These are phyloP conservation scores for Jamesozyma hellenica DNA, from an alignment of 805 yeast species.

Conservation along the genomic window DNA sequence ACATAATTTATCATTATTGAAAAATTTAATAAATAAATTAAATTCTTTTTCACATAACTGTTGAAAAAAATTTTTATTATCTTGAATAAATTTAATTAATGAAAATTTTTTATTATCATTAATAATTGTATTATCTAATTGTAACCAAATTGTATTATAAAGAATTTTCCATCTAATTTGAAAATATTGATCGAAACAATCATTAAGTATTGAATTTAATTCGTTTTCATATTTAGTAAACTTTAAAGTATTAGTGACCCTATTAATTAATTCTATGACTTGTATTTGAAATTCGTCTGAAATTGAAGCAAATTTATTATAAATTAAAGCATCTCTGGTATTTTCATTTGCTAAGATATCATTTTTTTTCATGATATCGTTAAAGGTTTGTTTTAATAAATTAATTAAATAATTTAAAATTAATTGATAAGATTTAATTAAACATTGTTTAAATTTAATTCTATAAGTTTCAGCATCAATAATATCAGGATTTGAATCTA, in stretches of 20 bases:
- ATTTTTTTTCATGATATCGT: conserved; percentile 24
- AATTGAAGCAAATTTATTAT: conserved; percentile 49
- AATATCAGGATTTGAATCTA: conserved; percentile 45
- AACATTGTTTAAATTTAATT: conserved; percentile 69
- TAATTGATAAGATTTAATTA: conserved; percentile 70
- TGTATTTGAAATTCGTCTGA: conserved; percentile 32
- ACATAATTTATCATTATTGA: conserved; percentile 33
- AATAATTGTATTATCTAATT: conserved; percentile 26
- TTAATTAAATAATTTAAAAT: conserved; percentile 54
- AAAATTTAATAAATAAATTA: conserved; percentile 45
- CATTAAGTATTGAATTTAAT: conserved; percentile 39
- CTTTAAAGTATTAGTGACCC: conserved; percentile 17
- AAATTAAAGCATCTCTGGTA: conserved; percentile 53
- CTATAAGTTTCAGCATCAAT: conserved; percentile 61
- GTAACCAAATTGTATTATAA: conserved; percentile 32
- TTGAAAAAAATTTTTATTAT: conserved; percentile 48
- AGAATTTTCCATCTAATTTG: conserved; percentile 44
- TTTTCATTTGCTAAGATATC: conserved; percentile 14
- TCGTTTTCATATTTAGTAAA: conserved; percentile 51
- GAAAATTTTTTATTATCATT: conserved; percentile 19
- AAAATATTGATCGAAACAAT: conserved; percentile 56
- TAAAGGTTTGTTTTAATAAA: conserved; percentile 28
- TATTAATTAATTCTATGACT: conserved; percentile 31
- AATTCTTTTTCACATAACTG: conserved; percentile 54
- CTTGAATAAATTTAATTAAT: conserved; percentile 53